phyloP scores from a whole-genome alignment of 2,329 filamentous ascomycete genomes.

The Colletotrichum musicola region DNA sequence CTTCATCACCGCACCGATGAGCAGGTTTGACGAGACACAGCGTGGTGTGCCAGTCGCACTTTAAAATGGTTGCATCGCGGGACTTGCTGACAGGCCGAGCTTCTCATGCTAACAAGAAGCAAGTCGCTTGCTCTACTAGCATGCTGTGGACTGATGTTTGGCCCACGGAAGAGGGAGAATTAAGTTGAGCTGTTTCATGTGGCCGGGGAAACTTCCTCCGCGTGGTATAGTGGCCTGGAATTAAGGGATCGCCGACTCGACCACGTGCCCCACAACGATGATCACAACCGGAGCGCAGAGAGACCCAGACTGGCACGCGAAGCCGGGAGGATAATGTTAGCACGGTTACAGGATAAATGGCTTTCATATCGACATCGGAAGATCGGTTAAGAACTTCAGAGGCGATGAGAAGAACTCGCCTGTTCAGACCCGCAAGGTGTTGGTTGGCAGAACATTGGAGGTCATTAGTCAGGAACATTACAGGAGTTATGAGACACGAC shows the following conservation, averaged over 20 bases:
- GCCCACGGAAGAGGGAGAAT: background rate
- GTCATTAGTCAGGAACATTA: no score
- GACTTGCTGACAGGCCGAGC: background rate
- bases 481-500: no score
- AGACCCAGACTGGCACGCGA: conserved; percentile 6
- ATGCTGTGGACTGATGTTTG: conserved; percentile 23
- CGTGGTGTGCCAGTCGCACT: background rate
- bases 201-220: conserved; percentile 28
- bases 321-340: conserved; percentile 15
- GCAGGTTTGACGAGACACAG: conserved; percentile 12
- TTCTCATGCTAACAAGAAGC: background rate
- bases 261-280: conserved; percentile 24
- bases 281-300: conserved; percentile 21
- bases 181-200: conserved; percentile 31
- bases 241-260: conserved; percentile 25
- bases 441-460: background rate
- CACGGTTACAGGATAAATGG: conserved; percentile 15
- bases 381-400: background rate
- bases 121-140: background rate
- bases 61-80: background rate
- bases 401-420: background rate
- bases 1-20: conserved; percentile 5
- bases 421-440: background rate
- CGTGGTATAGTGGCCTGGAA: conserved; percentile 30
- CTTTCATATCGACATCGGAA: background rate